Conservation (phyloP, 148 eudicot genomes). For the Rhododendron ferrugineum region DNA sequence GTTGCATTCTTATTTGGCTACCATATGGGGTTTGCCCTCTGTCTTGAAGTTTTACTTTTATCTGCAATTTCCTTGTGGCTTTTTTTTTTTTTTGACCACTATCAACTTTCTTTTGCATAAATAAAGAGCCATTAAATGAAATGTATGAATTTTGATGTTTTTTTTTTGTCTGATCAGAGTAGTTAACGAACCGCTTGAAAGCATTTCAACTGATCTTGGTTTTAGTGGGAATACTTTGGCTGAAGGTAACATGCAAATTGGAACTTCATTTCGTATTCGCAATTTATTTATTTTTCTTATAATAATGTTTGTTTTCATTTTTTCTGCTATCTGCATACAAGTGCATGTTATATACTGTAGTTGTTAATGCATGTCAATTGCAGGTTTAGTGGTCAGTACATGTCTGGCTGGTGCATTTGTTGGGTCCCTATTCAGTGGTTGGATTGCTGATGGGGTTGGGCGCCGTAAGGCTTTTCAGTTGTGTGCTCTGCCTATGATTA, state of each 20-base stretch:
- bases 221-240: slow-evolving; percentile 80
- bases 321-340: not conserved
- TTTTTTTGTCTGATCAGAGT: slow-evolving; percentile 46
- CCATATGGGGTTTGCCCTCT: slow-evolving; percentile 77
- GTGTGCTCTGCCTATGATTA: slow-evolving; percentile 85
- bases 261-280: not conserved
- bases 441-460: slow-evolving; percentile 85
- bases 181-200: slow-evolving; percentile 95
- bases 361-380: slow-evolving; percentile 20
- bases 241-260: slow-evolving; percentile 52
- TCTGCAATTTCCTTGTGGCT: not conserved
- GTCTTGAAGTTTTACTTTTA: slow-evolving; percentile 5
- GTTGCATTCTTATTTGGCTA: slow-evolving; percentile 90
- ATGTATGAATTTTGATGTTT: not conserved
- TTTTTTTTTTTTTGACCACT: not conserved
- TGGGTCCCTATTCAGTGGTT: slow-evolving; percentile 85
- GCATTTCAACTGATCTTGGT: slow-evolving; percentile 80
- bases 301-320: not conserved
- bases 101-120: not conserved
- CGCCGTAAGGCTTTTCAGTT: slow-evolving; percentile 92
- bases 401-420: slow-evolving; percentile 88
- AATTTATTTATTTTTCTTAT: not conserved
- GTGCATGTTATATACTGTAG: not conserved
- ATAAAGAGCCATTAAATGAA: not conserved
- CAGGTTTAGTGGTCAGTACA: slow-evolving; percentile 90